Evolutionary conservation across 495 filamentous ascomycete species (phyloP), one percentile per base, ranked within the genome.

Genomic region (Astrocystis sublimbata): DNA sequence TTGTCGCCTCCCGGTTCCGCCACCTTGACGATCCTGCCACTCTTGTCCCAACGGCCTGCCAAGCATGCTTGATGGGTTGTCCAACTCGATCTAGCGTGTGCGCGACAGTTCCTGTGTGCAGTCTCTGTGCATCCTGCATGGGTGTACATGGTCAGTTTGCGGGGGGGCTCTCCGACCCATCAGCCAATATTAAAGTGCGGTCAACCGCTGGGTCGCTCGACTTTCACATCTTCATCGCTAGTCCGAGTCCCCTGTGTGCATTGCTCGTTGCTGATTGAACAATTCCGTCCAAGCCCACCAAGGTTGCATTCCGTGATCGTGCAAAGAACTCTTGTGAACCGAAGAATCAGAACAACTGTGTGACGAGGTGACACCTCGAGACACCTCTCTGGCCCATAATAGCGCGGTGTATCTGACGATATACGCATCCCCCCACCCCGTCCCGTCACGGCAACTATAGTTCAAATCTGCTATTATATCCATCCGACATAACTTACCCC

Each of bases 141-240:
- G 58, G 28, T 38, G 38, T 45, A n/a, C 17, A 15, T 15, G 26
- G 46, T 62, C 64, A 61, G 57, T 56, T 60, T 68, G 65, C 65
- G 68, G 67, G 66, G n/a, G 70, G 65, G 64, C 51, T 24, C 49
- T 45, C 43, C 41, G 45, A 60, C 61, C 33, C 58, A 53, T 61
- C 73, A 71, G 69, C 78, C 79, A 80, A 81, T 81, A 81, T 80
- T 76, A 70, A 78, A 73, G 71, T 61, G 71, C 71, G 69, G 65
- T 64, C 77, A 75, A 65, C 78, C 76, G 79, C 79, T 78, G 77
- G 65, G 50, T 62, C 57, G 54, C 58, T 60, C 59, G 43, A 40
- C 58, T 66, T 65, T 51, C 61, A 45, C 62, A 54, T 28, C 51
- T 31, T 65, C 60, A 65, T 70, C 67, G 70, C 68, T 66, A 65